Conservation (phyloP, 2,329 filamentous ascomycete genomes). For the Neoascochyta sp. region DNA sequence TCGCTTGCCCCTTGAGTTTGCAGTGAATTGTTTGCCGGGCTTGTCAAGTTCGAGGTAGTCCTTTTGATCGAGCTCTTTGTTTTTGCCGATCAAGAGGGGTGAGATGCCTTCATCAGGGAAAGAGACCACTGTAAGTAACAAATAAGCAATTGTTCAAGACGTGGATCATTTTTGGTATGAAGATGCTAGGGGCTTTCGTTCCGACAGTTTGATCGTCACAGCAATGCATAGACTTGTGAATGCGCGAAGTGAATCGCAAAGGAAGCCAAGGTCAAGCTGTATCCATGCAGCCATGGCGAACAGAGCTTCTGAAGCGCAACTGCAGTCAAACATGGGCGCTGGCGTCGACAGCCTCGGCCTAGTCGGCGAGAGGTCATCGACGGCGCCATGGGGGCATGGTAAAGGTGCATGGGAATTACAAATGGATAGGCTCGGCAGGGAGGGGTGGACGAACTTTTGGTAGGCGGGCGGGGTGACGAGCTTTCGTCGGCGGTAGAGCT, state of each 20-base stretch:
- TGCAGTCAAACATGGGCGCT: not conserved
- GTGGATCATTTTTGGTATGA: slow-evolving; percentile 2
- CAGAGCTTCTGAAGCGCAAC: not conserved
- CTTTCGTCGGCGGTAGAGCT: slow-evolving; percentile 19
- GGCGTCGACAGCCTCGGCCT: not conserved
- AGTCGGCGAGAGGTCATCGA: not conserved
- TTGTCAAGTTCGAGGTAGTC: slow-evolving; percentile 43
- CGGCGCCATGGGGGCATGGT: not conserved
- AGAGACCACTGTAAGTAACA: slow-evolving; percentile 40
- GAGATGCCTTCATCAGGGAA: slow-evolving; percentile 48
- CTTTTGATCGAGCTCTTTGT: slow-evolving; percentile 44
- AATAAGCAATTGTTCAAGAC: slow-evolving; percentile 20
- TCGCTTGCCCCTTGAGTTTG: slow-evolving; percentile 41
- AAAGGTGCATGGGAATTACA: slow-evolving; percentile 5
- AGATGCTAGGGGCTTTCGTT: slow-evolving; percentile 2
- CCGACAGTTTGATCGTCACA: slow-evolving; percentile 1
- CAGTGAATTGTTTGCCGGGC: slow-evolving; percentile 32
- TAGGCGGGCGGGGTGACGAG: slow-evolving; percentile 23
- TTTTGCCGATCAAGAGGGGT: slow-evolving; percentile 45
- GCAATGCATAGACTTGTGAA: slow-evolving; percentile 1
- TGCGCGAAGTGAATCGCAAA: not conserved
- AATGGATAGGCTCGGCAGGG: slow-evolving; percentile 3
- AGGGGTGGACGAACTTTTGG: slow-evolving; percentile 32
- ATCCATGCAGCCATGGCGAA: not conserved
- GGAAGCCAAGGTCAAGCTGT: not conserved